A percentile compares a stretch with the other conserved stretches of the same genome.
phyloP scores from a whole-genome alignment of 306 rosid species.

The barrel medic (Medicago truncatula) region DNA sequence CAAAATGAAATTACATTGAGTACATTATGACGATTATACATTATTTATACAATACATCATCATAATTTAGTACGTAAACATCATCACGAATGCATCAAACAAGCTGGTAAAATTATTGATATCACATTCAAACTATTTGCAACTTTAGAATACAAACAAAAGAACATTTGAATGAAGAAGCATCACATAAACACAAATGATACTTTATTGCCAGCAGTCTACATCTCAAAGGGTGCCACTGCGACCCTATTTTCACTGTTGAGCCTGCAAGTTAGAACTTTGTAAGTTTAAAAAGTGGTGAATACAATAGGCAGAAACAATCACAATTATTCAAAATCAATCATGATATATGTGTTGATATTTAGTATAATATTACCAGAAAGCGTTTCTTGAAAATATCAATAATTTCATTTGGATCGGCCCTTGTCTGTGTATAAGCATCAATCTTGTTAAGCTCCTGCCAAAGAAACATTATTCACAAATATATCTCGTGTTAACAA shows the following conservation, averaged over 20 bases:
- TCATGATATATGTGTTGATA: not conserved
- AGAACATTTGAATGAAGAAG: slow-evolving; percentile 23
- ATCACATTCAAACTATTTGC: slow-evolving; percentile 16
- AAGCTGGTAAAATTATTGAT: slow-evolving; percentile 14
- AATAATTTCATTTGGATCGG: slow-evolving; percentile 55
- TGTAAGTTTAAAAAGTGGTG: slow-evolving; percentile 8
- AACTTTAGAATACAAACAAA: slow-evolving; percentile 24
- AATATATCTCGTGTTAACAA: slow-evolving; percentile 24
- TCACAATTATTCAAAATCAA: slow-evolving; percentile 21
- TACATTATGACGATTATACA: not conserved
- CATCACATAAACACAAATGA: slow-evolving; percentile 22
- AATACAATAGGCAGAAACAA: slow-evolving; percentile 20
- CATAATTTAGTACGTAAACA: slow-evolving; percentile 11
- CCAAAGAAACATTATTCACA: slow-evolving; percentile 31
- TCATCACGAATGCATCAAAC: slow-evolving; percentile 3
- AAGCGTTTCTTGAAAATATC: slow-evolving; percentile 55
- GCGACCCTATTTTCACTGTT: slow-evolving; percentile 42
- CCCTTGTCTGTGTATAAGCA: slow-evolving; percentile 66
- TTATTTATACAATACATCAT: slow-evolving; percentile 25
- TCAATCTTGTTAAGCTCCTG: slow-evolving; percentile 71
- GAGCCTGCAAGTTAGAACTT: slow-evolving; percentile 45
- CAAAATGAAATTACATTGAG: too few species aligned
- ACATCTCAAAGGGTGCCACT: slow-evolving; percentile 21
- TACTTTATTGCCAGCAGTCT: slow-evolving; percentile 13
- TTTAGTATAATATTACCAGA: slow-evolving; percentile 48